A percentile compares a stretch with the other conserved stretches of the same genome.
These are phyloP conservation scores for Flammula alnicola DNA, from an alignment of 1,284 basidiomycete genomes.

Conservation along the genomic window DNA sequence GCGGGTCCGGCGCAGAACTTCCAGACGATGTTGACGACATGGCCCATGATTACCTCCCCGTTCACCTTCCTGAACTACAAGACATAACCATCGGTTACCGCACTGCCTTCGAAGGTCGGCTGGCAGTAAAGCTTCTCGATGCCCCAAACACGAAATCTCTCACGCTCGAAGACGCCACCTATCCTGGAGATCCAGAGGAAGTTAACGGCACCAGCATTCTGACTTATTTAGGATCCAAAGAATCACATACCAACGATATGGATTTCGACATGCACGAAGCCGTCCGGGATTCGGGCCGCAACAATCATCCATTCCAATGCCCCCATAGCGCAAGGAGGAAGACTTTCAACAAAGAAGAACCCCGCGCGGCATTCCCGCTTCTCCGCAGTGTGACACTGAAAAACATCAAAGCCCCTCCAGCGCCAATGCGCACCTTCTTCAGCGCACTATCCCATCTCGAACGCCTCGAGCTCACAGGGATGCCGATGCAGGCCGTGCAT, in stretches of 20 bases:
- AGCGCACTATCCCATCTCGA: conserved; percentile 33
- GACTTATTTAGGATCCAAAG: conserved; percentile 39
- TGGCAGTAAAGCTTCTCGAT: conserved; percentile 40
- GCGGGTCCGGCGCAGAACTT: conserved; percentile 46
- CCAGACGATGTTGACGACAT: conserved; percentile 30
- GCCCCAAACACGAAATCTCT: conserved; percentile 39
- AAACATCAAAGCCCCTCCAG: conserved; percentile 37
- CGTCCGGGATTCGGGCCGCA: no score
- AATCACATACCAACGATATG: background rate
- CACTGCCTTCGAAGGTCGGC: conserved; percentile 38
- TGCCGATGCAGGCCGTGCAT: conserved; percentile 33
- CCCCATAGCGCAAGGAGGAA: background rate
- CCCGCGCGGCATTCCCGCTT: conserved; percentile 36
- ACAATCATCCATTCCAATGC: background rate
- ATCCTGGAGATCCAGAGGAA: conserved; percentile 40
- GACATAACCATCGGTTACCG: conserved; percentile 45
- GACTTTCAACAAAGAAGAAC: conserved; percentile 15
- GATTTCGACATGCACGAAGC: background rate
- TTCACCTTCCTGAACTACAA: conserved; percentile 39
- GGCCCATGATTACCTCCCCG: conserved; percentile 28
- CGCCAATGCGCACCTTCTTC: conserved; percentile 36
- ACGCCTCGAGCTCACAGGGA: conserved; percentile 37
- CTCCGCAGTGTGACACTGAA: conserved; percentile 38
- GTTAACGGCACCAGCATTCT: conserved; percentile 42
- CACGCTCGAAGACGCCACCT: conserved; percentile 44